A percentile compares a stretch with the other conserved stretches of the same genome.
Conservation (phyloP, 2,329 filamentous ascomycete genomes). For the Botrytis fabae region DNA sequence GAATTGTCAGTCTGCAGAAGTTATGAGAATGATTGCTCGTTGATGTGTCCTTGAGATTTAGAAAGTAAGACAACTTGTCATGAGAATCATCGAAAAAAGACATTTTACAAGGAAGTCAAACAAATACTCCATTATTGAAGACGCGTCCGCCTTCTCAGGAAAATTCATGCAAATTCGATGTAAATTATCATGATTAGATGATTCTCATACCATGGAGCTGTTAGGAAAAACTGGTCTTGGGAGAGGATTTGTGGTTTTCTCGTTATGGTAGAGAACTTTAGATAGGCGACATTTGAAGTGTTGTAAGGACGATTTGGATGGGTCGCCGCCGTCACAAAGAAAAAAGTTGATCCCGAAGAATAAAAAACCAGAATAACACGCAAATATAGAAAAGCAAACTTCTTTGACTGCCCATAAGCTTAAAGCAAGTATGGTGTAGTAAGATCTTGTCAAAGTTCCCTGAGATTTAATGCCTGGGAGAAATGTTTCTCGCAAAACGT, state of each 20-base stretch:
- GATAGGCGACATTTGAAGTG: background rate
- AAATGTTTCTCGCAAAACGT: background rate
- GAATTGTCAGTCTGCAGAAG: background rate
- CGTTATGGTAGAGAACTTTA: background rate
- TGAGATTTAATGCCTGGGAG: background rate
- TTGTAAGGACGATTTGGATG: background rate
- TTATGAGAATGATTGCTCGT: background rate
- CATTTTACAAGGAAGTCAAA: background rate
- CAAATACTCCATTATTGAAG: background rate
- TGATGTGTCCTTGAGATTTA: background rate
- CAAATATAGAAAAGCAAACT: background rate
- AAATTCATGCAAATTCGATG: background rate
- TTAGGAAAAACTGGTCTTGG: background rate
- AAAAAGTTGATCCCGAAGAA: background rate
- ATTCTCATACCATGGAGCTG: background rate
- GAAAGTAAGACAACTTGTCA: background rate
- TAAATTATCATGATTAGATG: background rate
- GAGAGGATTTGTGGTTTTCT: background rate
- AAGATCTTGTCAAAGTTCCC: background rate
- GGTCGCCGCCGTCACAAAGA: background rate
- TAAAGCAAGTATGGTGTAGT: background rate
- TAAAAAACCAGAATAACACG: background rate
- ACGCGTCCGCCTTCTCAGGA: slow-evolving; percentile 6
- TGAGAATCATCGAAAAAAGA: background rate
- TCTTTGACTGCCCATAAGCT: background rate